Base-by-base conservation (phyloP, 768 basidiomycete genomes). In the Infundibulicybe gibba region DNA sequence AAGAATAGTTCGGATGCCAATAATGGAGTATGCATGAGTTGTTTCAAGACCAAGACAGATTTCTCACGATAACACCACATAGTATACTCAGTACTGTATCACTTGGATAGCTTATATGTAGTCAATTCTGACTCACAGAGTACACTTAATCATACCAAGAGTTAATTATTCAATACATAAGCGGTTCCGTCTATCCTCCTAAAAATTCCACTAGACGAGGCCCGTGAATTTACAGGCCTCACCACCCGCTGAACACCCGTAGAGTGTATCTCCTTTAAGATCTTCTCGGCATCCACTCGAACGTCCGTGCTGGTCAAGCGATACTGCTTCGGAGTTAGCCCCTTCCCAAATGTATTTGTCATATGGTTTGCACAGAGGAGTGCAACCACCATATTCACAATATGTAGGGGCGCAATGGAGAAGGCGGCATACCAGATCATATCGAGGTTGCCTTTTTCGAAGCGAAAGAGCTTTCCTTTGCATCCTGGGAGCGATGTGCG, bases 301-400 rank as follows among this genome's bases (percentile, higher is more conserved):
- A 83, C 70, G 57, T 83, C 81, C 32, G 54, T 67, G 1, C 59
- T 65, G 41, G 62, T 71, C 40, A 86, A 66, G 25, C 84, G 70
- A 64, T 87, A 87, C 51, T 66, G 65, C 54, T 68, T 70, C 1
- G 83, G 86, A 41, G 71, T 80, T 30, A 87, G 66, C 0, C 85
- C 82, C 58, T 79, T 81, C 39, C 85, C 84, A 59, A 87, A 87
- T 43, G 64, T 70, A 25, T 66, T 67, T 33, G 69, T 77, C 25
- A 87, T 75, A 50, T 87, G 85, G 60, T 86, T 88, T 32, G 83
- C 72, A 52, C 83, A 85, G n/a, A 87, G 59, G 35, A 87, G 57
- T 3, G 80, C 74, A 2, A 79, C 64, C 32, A 79, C 51, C 47
- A 87, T 79, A 59, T 83, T 83, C 43, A 74, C 37, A 40, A 87